A percentile compares a stretch with the other conserved stretches of the same genome.
Conservation (phyloP, 192 early-diverging fungal species). For the Obelidium mucronatum region DNA sequence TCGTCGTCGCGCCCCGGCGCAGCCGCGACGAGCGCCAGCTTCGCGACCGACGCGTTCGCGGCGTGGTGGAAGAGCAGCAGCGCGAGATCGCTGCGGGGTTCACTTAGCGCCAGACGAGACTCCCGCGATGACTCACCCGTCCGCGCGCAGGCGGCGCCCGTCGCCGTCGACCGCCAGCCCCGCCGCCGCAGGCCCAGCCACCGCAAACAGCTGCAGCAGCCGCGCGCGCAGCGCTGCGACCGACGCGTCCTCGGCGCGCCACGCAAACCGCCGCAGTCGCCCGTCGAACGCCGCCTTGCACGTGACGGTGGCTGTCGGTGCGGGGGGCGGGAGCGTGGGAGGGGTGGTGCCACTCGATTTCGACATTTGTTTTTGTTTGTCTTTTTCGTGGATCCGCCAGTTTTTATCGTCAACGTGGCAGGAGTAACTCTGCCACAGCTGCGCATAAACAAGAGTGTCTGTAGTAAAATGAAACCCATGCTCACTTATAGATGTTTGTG, state of each 20-base stretch:
- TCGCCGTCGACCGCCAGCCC: not conserved
- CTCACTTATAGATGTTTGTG: no score
- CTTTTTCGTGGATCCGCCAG: not conserved
- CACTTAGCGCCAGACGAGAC: not conserved
- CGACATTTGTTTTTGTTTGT: not conserved
- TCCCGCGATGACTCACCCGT: constrained; percentile 11
- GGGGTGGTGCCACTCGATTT: not conserved
- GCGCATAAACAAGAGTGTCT: no score
- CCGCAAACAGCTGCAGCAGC: not conserved
- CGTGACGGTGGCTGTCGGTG: not conserved
- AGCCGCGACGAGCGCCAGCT: not conserved
- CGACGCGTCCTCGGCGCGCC: not conserved
- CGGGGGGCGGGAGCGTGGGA: not conserved
- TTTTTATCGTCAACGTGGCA: not conserved
- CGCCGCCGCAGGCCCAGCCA: not conserved
- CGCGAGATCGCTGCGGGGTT: constrained; percentile 9
- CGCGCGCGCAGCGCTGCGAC: not conserved
- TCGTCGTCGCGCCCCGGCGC: not conserved
- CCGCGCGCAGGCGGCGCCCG: not conserved
- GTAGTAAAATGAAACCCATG: no score
- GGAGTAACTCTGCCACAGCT: no score
- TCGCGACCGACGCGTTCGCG: not conserved
- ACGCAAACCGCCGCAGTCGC: constrained; percentile 5
- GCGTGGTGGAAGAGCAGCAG: constrained; percentile 29
- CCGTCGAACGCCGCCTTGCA: not conserved